Evolutionary conservation across 2,329 filamentous ascomycete genomes (phyloP).

Genomic region (Thermochaetoides dissita): DNA sequence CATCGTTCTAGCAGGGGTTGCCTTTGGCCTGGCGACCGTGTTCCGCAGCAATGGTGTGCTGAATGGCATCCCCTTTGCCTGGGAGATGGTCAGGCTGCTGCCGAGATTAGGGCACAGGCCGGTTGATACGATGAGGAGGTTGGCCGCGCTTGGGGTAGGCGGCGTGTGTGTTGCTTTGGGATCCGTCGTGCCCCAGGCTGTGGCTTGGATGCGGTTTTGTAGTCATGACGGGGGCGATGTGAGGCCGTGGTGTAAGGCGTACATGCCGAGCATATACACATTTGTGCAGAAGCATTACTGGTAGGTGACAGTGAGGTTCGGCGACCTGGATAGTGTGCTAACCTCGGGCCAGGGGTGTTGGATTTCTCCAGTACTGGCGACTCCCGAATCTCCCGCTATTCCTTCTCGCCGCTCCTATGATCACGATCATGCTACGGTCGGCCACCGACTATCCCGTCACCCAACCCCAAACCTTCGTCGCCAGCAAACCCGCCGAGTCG

Average conservation of each 20-base stretch:
- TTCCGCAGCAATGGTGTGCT: conserved; percentile 80
- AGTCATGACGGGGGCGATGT: conserved; percentile 5
- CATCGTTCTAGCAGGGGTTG: conserved; percentile 47
- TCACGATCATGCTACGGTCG: conserved; percentile 32
- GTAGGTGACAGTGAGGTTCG: conserved; percentile 32
- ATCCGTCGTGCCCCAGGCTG: conserved; percentile 54
- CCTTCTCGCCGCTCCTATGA: conserved; percentile 64
- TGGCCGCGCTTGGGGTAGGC: conserved; percentile 47
- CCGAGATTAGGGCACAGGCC: conserved; percentile 25
- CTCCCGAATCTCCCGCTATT: conserved; percentile 77
- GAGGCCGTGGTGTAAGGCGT: conserved; percentile 52
- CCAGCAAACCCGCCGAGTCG: conserved; percentile 5
- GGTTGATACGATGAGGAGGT: conserved; percentile 31
- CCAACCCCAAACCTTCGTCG: conserved; percentile 1
- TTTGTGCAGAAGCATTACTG: conserved; percentile 88
- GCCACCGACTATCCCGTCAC: conserved; percentile 16
- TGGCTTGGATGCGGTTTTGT: conserved; percentile 62
- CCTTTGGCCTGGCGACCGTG: conserved; percentile 58
- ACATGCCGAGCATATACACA: conserved; percentile 75
- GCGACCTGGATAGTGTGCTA: conserved; percentile 2
- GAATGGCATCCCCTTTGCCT: conserved; percentile 62
- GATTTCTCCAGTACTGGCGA: conserved; percentile 85
- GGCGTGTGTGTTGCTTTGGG: conserved; percentile 56
- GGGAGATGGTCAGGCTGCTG: conserved; percentile 36
- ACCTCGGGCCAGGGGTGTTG: conserved; percentile 53